These are phyloP conservation scores for Onygenales sp. DNA, from an alignment of 2,329 filamentous ascomycete genomes.

Conservation along the genomic window DNA sequence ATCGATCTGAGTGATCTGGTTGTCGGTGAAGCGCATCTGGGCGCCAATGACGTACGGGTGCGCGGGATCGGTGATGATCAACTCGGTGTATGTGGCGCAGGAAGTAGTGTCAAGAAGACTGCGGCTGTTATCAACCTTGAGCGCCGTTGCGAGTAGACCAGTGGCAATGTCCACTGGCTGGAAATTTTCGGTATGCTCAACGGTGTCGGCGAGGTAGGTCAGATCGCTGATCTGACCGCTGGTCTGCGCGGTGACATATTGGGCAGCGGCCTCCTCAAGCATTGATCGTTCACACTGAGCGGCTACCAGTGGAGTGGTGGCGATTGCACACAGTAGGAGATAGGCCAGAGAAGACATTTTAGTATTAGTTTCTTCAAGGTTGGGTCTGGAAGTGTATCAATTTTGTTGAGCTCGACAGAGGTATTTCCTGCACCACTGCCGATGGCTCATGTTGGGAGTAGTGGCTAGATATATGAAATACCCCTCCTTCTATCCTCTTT, in stretches of 20 bases:
- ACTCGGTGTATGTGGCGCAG: neutral
- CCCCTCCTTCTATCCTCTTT: no score
- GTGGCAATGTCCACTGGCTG: neutral
- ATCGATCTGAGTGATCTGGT: neutral
- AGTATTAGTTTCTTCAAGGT: no score
- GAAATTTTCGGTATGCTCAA: neutral
- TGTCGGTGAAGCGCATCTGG: neutral
- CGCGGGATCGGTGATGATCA: neutral
- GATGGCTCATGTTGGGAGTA: no score
- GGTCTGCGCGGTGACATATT: neutral
- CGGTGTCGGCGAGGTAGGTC: neutral
- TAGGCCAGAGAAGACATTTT: no score
- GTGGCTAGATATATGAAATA: no score
- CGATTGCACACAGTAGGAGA: neutral
- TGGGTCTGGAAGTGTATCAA: no score
- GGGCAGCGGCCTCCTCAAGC: neutral
- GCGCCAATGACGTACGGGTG: neutral
- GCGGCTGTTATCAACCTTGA: neutral
- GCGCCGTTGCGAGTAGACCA: neutral
- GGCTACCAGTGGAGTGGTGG: neutral
- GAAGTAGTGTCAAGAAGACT: neutral
- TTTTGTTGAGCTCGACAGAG: no score
- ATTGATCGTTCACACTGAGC: neutral
- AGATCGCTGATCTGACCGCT: neutral
- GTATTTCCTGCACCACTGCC: no score